Percentiles rank a stretch among this genome's conserved stretches.
Conservation (phyloP, 176 grass and related monocot species). For the Hyparrhenia diplandra region DNA sequence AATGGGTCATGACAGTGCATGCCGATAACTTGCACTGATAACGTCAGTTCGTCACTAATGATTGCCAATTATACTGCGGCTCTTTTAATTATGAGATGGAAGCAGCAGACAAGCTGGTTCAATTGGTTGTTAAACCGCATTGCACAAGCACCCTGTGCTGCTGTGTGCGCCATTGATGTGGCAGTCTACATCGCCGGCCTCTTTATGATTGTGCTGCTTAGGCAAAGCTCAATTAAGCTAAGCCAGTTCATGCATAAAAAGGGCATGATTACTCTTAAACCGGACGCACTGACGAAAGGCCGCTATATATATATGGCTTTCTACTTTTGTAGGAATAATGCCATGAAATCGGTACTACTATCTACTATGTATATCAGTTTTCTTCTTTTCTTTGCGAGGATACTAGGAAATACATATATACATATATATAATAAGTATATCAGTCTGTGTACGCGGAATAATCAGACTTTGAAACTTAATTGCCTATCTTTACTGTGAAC, state of each 20-base stretch:
- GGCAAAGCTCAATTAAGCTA: slow-evolving; percentile 34
- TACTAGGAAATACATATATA: neutral
- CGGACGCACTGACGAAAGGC: neutral
- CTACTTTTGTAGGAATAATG: neutral
- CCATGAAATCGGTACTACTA: neutral
- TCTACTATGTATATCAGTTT: neutral
- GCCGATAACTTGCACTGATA: slow-evolving; percentile 25
- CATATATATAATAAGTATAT: too few relatives aligned
- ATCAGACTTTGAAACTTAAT: too few relatives aligned
- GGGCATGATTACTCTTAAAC: slow-evolving; percentile 36
- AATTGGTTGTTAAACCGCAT: slow-evolving; percentile 35
- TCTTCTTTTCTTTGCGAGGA: neutral
- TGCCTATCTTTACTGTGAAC: neutral
- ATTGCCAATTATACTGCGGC: slow-evolving; percentile 44
- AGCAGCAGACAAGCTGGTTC: slow-evolving; percentile 25
- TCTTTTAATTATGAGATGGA: slow-evolving; percentile 50
- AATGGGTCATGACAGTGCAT: slow-evolving; percentile 34
- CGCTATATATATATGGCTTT: neutral
- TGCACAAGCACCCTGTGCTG: slow-evolving; percentile 9
- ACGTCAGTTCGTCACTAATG: slow-evolving; percentile 33
- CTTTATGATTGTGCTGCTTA: slow-evolving; percentile 38
- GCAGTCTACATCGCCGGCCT: slow-evolving; percentile 26
- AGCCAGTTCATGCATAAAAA: slow-evolving; percentile 27
- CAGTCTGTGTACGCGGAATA: too few relatives aligned
- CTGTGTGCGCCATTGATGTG: slow-evolving; percentile 17